Conservation (phyloP, 2,329 filamentous ascomycete species). For the Curvularia sp. region DNA sequence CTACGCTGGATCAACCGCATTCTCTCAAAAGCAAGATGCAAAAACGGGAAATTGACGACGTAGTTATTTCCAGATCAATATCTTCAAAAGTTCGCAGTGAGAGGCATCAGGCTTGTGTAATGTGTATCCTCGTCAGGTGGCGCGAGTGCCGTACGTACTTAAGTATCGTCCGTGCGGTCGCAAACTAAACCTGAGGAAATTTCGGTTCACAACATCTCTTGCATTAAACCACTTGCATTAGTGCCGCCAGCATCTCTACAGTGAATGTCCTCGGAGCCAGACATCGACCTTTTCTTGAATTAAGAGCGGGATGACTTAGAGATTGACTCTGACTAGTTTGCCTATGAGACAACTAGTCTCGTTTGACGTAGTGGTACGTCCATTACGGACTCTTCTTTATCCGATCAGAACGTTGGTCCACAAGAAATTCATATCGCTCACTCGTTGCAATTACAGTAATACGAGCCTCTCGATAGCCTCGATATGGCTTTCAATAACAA, state of each 20-base stretch:
- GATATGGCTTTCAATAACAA: background rate
- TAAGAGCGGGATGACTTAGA: background rate
- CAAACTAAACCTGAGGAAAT: background rate
- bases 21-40: too few species aligned
- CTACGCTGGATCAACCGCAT: background rate
- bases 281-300: background rate
- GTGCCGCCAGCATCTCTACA: background rate
- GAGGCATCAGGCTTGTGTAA: background rate
- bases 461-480: background rate
- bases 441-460: background rate
- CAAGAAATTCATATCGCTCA: conserved; percentile 2
- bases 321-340: background rate
- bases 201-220: background rate
- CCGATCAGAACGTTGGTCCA: background rate
- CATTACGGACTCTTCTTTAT: background rate
- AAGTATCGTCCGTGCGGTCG: conserved; percentile 1
- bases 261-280: background rate
- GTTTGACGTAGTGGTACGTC: conserved; percentile 3
- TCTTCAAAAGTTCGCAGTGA: background rate
- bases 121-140: background rate
- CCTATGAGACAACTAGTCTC: background rate
- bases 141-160: background rate
- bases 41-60: background rate
- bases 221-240: background rate
- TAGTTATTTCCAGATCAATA: background rate